Conservation (phyloP, 2,329 filamentous ascomycete genomes). For the Aspergillus tanneri region DNA sequence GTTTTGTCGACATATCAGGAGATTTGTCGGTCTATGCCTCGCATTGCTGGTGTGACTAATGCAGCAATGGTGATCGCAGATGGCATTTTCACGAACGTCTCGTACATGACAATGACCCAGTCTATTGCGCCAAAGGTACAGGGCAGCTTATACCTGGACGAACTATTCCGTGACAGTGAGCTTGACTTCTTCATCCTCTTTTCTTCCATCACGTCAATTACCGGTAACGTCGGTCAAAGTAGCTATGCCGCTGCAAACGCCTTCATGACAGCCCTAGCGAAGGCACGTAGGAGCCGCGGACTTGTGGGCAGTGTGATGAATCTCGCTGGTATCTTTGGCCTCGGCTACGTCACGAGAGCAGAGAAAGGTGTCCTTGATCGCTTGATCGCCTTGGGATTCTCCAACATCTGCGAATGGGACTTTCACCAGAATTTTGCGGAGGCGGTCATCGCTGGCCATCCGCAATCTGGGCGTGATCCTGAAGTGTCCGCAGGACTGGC, state of each 20-base stretch:
- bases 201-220: conserved; percentile 29
- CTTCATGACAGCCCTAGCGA: conserved; percentile 44
- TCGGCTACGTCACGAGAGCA: conserved; percentile 41
- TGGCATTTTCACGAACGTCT: conserved; percentile 32
- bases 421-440: conserved; percentile 14
- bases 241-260: conserved; percentile 50
- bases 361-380: not conserved
- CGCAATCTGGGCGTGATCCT: conserved; percentile 2
- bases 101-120: conserved; percentile 28
- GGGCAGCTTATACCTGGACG: conserved; percentile 29
- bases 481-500: not conserved
- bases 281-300: conserved; percentile 39
- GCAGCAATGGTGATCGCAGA: conserved; percentile 41
- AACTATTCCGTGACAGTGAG: conserved; percentile 18
- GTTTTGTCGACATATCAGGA: no score
- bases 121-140: conserved; percentile 41
- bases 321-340: conserved; percentile 42
- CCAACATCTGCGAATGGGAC: conserved; percentile 5
- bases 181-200: conserved; percentile 44
- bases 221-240: conserved; percentile 39
- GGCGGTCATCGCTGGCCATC: conserved; percentile 10
- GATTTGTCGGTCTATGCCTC: conserved; percentile 14
- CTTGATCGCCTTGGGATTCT: not conserved
- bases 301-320: conserved; percentile 41
- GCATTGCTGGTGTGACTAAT: conserved; percentile 33